A percentile compares a stretch with the other conserved stretches of the same genome.
Conservation (phyloP, 805 yeast genomes). For the Zygosaccharomyces siamensis region DNA sequence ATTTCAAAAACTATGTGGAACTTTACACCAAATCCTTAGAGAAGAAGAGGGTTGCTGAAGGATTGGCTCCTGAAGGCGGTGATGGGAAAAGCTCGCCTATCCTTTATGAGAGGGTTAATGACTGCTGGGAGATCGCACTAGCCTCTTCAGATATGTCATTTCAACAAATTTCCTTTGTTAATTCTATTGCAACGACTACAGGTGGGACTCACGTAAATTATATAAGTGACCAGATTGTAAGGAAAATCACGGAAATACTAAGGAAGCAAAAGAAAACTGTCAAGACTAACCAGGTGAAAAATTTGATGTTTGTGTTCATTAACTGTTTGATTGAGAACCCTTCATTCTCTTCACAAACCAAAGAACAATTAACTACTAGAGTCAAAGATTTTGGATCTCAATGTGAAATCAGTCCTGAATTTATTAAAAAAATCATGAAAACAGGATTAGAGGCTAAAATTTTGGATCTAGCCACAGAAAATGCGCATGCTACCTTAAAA, state of each 20-base stretch:
- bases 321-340: conserved; percentile 95
- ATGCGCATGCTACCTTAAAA: conserved; percentile 81
- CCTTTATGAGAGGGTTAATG: conserved; percentile 74
- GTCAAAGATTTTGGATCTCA: conserved; percentile 84
- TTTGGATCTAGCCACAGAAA: conserved; percentile 76
- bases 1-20: conserved; percentile 84
- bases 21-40: conserved; percentile 77
- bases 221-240: conserved; percentile 77
- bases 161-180: conserved; percentile 93
- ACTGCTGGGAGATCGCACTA: conserved; percentile 95
- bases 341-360: conserved; percentile 95
- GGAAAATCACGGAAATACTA: conserved; percentile 65
- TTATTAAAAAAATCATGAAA: conserved; percentile 64
- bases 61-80: conserved; percentile 30
- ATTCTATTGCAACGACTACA: conserved; percentile 93
- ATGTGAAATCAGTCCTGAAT: conserved; percentile 71
- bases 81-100: conserved; percentile 47
- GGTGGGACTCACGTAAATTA: conserved; percentile 96
- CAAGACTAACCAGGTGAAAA: conserved; percentile 83
- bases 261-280: conserved; percentile 73
- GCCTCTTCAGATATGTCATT: conserved; percentile 86
- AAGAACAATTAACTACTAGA: conserved; percentile 90
- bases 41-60: conserved; percentile 40
- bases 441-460: conserved; percentile 70
- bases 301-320: conserved; percentile 83